These are phyloP conservation scores for Phylloboletellus chloephorus DNA, from an alignment of 1,284 basidiomycete genomes.

Conservation along the genomic window DNA sequence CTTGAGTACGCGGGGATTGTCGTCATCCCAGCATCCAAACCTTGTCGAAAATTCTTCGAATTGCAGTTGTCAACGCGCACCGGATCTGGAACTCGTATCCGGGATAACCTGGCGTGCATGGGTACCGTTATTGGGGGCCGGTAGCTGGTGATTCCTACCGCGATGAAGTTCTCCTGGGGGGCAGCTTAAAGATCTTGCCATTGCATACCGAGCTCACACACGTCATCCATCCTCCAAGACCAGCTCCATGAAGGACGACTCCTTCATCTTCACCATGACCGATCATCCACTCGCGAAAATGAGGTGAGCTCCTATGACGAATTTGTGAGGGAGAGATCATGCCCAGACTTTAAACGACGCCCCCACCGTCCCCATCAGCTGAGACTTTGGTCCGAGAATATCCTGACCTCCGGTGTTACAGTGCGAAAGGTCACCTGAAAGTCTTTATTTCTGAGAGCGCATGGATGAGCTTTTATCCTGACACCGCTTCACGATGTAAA, in stretches of 20 bases:
- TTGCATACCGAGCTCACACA: slow-evolving; percentile 1
- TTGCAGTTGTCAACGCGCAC: slow-evolving; percentile 33
- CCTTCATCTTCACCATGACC: slow-evolving; percentile 30
- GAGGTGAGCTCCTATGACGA: slow-evolving; percentile 1
- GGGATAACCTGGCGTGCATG: slow-evolving; percentile 26
- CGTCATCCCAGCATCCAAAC: slow-evolving; percentile 30
- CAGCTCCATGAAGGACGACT: slow-evolving; percentile 32
- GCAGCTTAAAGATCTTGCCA: not conserved
- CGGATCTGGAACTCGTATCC: slow-evolving; percentile 38
- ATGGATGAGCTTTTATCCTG: not conserved
- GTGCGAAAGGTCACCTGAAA: not conserved
- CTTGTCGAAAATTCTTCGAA: slow-evolving; percentile 42
- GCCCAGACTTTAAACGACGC: not conserved
- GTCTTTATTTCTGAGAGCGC: not conserved
- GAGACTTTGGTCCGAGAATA: slow-evolving; percentile 1
- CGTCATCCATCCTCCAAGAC: slow-evolving; percentile 34
- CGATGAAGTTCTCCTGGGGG: slow-evolving; percentile 4
- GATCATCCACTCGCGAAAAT: slow-evolving; percentile 16
- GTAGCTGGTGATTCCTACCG: not conserved
- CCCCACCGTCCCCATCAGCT: not conserved
- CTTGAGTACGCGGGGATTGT: slow-evolving; percentile 30
- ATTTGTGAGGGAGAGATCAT: not conserved
- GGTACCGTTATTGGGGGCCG: not conserved
- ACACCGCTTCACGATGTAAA: not conserved
- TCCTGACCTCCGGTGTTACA: not conserved